These are phyloP conservation scores for Gossypium herbaceum DNA, from an alignment of 345 rosid species.

Conservation along the genomic window DNA sequence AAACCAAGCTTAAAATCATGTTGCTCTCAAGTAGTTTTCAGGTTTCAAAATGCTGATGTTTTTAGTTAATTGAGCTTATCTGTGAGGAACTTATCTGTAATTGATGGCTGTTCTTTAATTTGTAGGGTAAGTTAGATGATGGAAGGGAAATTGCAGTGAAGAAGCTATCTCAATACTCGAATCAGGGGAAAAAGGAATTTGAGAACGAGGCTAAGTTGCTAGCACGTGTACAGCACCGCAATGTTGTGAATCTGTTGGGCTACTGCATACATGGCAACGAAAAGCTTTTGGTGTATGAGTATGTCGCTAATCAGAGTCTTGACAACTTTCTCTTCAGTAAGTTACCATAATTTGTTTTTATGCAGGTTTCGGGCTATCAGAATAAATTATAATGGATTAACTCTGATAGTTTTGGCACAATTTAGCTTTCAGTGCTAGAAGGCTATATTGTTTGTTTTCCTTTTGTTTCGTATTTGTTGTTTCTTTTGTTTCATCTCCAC, in stretches of 20 bases:
- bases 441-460: background rate
- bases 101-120: conserved; percentile 18
- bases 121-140: conserved; percentile 73
- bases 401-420: background rate
- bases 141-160: conserved; percentile 98
- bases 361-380: background rate
- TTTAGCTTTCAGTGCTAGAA: background rate
- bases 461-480: background rate
- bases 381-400: background rate
- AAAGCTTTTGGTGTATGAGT: conserved; percentile 91
- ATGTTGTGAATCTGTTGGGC: conserved; percentile 84
- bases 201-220: conserved; percentile 82
- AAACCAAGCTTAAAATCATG: background rate
- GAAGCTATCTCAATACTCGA: conserved; percentile 69
- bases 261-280: conserved; percentile 74
- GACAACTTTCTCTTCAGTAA: conserved; percentile 94
- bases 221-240: conserved; percentile 90
- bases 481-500: background rate
- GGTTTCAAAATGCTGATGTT: background rate
- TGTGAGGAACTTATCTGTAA: background rate
- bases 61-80: conserved; percentile 6
- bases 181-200: conserved; percentile 85
- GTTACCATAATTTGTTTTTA: conserved; percentile 23
- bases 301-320: conserved; percentile 75
- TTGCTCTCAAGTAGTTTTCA: background rate